Evolutionary conservation across 2,329 filamentous ascomycete species (phyloP), one percentile per base, ranked within the genome.

Genomic region (Colletotrichum graminicola): DNA sequence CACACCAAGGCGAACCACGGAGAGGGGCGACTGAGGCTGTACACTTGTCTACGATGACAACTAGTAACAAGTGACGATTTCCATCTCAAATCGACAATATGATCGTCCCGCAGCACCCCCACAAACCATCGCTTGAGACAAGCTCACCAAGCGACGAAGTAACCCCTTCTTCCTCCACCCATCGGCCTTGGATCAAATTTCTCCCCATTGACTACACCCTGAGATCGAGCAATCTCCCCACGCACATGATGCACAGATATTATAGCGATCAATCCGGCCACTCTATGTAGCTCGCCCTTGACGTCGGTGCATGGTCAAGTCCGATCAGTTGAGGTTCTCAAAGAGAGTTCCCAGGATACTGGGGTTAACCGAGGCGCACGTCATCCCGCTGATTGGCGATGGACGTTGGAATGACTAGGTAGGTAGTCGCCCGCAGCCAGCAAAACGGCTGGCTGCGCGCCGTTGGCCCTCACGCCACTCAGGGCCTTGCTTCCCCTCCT

Each of bases 291-390:
- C 52, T 51, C 45, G 45, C 51, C n/a, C 65, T 71, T 55, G 45
- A 36, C 34, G 43, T 51, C 56, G 45, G 26, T 7, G 21, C 62
- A 12, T 41, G 49, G 26, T 47, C 51, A 43, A 55, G 32, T 21
- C 41, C 41, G 57, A 71, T 55, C 62, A 32, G 52, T 55, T 56
- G 69, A 72, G 59, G 65, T 69, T 72, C 68, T 69, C 59, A 54
- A 54, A 72, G 32, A 69, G 55, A 60, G 52, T 71, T 65, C 61
- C 70, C 36, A 66, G 70, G 70, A 71, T 72, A 41, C 70, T 57
- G 57, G 70, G 70, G 70, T 72, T 71, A 71, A 47, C 62, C 70
- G 56, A 70, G 47, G 67, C 36, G 70, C 70, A 72, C 70, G 70
- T 72, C 70, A 72, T 72, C 61, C 67, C 67, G 67, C 67, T 47